phyloP scores from a whole-genome alignment of 1,139 yeast species.

The Geotrichum fermentans region DNA sequence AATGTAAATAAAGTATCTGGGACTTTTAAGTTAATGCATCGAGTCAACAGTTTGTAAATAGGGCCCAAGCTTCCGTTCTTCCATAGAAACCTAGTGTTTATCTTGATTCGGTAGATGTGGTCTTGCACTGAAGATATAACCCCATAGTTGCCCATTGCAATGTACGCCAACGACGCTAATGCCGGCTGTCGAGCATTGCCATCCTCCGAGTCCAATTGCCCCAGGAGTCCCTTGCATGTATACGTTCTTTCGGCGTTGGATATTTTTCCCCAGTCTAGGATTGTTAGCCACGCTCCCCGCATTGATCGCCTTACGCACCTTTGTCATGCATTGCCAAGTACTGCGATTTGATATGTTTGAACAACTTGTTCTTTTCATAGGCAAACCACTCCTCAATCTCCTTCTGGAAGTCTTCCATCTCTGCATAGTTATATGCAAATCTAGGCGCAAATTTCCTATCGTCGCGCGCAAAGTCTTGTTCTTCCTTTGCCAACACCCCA shows the following conservation, averaged over 20 bases:
- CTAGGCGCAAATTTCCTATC: constrained; percentile 23
- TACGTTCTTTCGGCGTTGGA: constrained; percentile 12
- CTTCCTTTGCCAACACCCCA: constrained; percentile 14
- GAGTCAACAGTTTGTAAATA: constrained; percentile 24
- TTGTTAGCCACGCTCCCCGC: too few relatives aligned
- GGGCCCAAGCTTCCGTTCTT: constrained; percentile 24
- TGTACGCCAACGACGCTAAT: constrained; percentile 36
- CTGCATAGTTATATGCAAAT: constrained; percentile 29
- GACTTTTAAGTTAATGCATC: constrained; percentile 20
- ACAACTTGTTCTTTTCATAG: constrained; percentile 27
- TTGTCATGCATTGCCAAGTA: constrained; percentile 7
- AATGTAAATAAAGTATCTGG: constrained; percentile 21
- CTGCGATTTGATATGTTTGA: constrained; percentile 25
- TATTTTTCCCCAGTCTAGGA: constrained; percentile 19
- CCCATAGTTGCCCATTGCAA: constrained; percentile 43
- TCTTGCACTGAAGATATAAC: constrained; percentile 34
- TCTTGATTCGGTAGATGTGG: constrained; percentile 40
- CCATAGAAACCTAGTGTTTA: constrained; percentile 31
- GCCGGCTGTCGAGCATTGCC: constrained; percentile 7
- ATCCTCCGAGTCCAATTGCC: constrained; percentile 2
- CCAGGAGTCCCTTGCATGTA: constrained; percentile 18
- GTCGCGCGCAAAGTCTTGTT: constrained; percentile 11
- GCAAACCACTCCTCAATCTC: constrained; percentile 39
- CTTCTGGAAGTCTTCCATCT: constrained; percentile 25
- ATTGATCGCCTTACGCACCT: background rate